Base-by-base conservation (phyloP, 2,329 filamentous ascomycete species). In the Botrytis galanthina region DNA sequence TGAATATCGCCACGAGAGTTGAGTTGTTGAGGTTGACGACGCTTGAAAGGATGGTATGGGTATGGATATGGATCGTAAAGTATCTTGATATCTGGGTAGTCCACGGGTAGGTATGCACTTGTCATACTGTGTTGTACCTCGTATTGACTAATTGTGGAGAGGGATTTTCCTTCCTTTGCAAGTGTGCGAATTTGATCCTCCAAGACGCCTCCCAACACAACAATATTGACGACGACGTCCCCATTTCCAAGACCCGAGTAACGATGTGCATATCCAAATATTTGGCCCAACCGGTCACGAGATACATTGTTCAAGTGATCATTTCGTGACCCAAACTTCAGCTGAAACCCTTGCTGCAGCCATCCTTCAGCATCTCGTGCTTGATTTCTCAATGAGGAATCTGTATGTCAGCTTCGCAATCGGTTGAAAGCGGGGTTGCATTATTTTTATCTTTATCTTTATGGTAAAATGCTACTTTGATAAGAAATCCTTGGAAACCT, bases 301-400 rank as follows among this genome's bases (percentile, higher is more conserved):
- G 59, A 22, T 57, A 54, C 7, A 64, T 32, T 54, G 69, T 64
- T 71, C 69, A 71, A 71, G 69, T 64, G 69, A 71, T 42, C 59
- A 26, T 61, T 64, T 46, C 69, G 54, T 71, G 69, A 71, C 69
- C 59, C 54, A 71, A 63, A 32, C 59, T 64, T 42, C 48, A 68
- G 48, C 64, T 68, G 64, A 37, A 57, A 42, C 37, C 64, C 66
- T 29, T 39, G 46, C 46, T 57, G 64, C 48, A 54, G 48, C 35
- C 48, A 68, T 16, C 66, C 66, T 57, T 57, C 37, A 29, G 16
- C 18, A 14, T 68, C 66, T 57, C 66, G 48, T 68, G 66, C 66
- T 42, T 22, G 46, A 42, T 68, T 68, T 42, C 66, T 54, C 66
- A 57, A 57, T 42, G 29, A 29, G 48, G 48, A 22, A 67, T 67